Evolutionary conservation across 1,284 basidiomycete genomes (phyloP), one percentile per base, ranked within the genome.

Genomic region (Apiotrichum domesticum): DNA sequence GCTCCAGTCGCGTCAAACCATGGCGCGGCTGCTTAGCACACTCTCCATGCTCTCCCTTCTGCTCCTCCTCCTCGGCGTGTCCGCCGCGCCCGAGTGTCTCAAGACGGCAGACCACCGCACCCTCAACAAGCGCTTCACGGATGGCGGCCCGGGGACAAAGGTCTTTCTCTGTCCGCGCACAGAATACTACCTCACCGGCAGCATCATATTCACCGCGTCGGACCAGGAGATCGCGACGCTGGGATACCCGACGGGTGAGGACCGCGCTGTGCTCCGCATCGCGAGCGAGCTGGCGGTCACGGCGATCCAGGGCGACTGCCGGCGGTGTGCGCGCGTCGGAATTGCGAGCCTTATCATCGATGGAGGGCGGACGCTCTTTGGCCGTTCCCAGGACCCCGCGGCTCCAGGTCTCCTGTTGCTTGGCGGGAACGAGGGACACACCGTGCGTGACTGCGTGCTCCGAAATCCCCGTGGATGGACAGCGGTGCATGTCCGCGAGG

Each of bases 191-290:
- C 64, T 80, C 34, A 68, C 69, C 3, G 69, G 71, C 3, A 66
- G 78, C 2, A 77, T 81, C 63, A 65, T 77, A 55, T 80, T 80
- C 66, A 77, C 77, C 4, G 76, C 74, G 1, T 74, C 73, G 6
- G 75, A 79, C 54, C 80, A 81, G 61, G 78, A 79, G 52, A 63
- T 80, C 32, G 73, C 76, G 15, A 80, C 79, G 3, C 65, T 67
- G 46, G 79, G 79, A 2, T 77, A 78, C 55, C 79, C 79, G 1
- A 69, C 68, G 3, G 78, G 71, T 21, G 66, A 72, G 13, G 66
- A 74, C 14, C 67, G 79, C 35, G 80, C 79, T 0, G 71, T 61
- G 9, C 58, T 81, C 4, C 57, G 68, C 6, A 69, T 79, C 33
- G 68, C 69, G 21, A 72, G 71, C 3, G 59, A 63, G 10, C 46